Evolutionary conservation across 148 eudicot genomes (phyloP).

Genomic region (Vaccinium myrtillus): DNA sequence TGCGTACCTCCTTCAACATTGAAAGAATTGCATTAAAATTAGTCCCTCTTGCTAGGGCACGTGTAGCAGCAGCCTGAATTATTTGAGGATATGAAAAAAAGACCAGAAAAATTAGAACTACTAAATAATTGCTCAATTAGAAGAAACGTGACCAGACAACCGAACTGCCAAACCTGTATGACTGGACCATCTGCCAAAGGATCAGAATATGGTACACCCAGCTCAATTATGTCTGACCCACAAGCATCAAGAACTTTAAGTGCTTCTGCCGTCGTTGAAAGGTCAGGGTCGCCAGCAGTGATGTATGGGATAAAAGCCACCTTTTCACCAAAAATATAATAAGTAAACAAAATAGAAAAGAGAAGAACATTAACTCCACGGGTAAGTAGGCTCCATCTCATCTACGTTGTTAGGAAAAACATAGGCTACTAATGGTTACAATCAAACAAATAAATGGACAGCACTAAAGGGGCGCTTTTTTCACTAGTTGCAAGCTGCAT

Average conservation of each 20-base stretch:
- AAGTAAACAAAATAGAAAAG: neutral
- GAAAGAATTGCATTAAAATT: conserved; percentile 64
- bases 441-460: too few species aligned
- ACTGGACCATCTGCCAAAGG: conserved; percentile 98
- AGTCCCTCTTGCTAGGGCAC: conserved; percentile 76
- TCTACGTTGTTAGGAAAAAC: neutral
- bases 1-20: conserved; percentile 69
- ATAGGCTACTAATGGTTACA: neutral
- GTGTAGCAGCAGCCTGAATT: conserved; percentile 90
- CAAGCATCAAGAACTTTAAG: conserved; percentile 79
- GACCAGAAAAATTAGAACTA: neutral
- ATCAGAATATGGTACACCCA: conserved; percentile 93
- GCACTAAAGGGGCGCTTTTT: too few species aligned
- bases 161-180: conserved; percentile 64
- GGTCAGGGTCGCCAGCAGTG: conserved; percentile 95
- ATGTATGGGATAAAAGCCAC: conserved; percentile 92
- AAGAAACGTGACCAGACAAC: conserved; percentile 6
- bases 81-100: conserved; percentile 3
- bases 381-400: neutral
- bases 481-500: too few species aligned
- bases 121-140: neutral
- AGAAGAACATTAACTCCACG: neutral
- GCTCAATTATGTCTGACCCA: conserved; percentile 88
- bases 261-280: conserved; percentile 82
- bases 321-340: conserved; percentile 37